Evolutionary conservation across 2,329 filamentous ascomycete genomes (phyloP), one percentile per base, ranked within the genome.

Genomic region (Allantophomopsis lycopodina): DNA sequence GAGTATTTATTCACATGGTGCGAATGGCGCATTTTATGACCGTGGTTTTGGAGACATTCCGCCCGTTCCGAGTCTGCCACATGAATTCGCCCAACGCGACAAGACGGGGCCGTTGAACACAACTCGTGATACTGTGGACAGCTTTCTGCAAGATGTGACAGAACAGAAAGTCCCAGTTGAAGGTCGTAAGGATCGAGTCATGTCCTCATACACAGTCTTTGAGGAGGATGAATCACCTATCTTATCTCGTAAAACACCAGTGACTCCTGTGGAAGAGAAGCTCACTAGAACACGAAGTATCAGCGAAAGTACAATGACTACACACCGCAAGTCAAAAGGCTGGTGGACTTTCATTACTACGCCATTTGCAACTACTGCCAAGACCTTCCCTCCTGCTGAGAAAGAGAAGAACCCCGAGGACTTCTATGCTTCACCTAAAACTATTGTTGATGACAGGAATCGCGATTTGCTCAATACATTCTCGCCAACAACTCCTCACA

Each of bases 261-360:
- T 36, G n/a, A 41, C 35, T 11, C 23, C 23, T 28, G 23, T 28
- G 23, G 40, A 42, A 10, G 48, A 43, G 34, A 14, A 36, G 18
- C 42, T 36, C 12, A 49, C 39, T 12, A 48, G 46, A 43, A 44
- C 45, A 35, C 23, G 23, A 10, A 12, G 23, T 28, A 12, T 28
- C 23, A 55, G 52, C 35, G 41, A 51, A 7, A 53, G 47, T 38
- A 55, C 52, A 35, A 38, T 50, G 39, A 48, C 45, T 15, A 52
- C 49, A 32, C 42, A 64, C 33, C 69, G 72, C 10, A 68, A 67
- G 40, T 79, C 78, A 18, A 67, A 69, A 43, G 82, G 82, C 15
- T 87, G 82, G 81, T 87, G 82, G 82, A 83, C 84, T 50, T 69
- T 83, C 47, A 74, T 87, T 40, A 78, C 72, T 7, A 83, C 81